Percentiles rank a stretch among this genome's conserved stretches.
These are phyloP conservation scores for Blastobotrys peoriensis DNA, from an alignment of 805 yeast genomes.

Conservation along the genomic window DNA sequence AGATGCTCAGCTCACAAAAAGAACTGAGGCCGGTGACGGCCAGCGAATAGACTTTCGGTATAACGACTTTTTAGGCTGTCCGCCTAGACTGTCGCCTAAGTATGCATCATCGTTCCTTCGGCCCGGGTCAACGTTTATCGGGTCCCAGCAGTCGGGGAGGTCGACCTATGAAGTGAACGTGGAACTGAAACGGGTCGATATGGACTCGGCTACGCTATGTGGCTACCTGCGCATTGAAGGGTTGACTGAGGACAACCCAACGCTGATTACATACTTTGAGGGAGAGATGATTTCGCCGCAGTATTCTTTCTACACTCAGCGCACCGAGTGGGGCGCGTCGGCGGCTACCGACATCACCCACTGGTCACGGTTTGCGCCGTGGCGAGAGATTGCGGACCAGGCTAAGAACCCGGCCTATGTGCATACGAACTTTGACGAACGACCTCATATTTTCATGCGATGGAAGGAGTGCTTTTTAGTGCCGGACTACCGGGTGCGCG, in stretches of 20 bases:
- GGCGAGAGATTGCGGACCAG: constrained; percentile 30
- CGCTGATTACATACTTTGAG: constrained; percentile 63
- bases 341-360: constrained; percentile 58
- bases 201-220: constrained; percentile 43
- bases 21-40: too few relatives aligned
- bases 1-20: too few relatives aligned
- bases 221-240: constrained; percentile 62
- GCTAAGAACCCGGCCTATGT: constrained; percentile 26
- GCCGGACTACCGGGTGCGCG: constrained; percentile 66
- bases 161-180: constrained; percentile 62
- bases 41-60: constrained; percentile 9
- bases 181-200: constrained; percentile 64
- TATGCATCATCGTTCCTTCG: constrained; percentile 41
- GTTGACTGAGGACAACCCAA: constrained; percentile 54
- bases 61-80: constrained; percentile 9
- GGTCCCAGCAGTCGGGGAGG: constrained; percentile 65
- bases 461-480: constrained; percentile 90
- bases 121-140: constrained; percentile 57
- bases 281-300: constrained; percentile 63
- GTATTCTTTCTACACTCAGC: constrained; percentile 53
- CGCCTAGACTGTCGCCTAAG: not conserved
- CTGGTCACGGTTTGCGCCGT: constrained; percentile 55
- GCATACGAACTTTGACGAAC: constrained; percentile 28
- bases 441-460: constrained; percentile 70
- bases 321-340: constrained; percentile 55